Evolutionary conservation across 768 basidiomycete genomes (phyloP), one percentile per base, ranked within the genome.

Genomic region (Tulasnella sp.): DNA sequence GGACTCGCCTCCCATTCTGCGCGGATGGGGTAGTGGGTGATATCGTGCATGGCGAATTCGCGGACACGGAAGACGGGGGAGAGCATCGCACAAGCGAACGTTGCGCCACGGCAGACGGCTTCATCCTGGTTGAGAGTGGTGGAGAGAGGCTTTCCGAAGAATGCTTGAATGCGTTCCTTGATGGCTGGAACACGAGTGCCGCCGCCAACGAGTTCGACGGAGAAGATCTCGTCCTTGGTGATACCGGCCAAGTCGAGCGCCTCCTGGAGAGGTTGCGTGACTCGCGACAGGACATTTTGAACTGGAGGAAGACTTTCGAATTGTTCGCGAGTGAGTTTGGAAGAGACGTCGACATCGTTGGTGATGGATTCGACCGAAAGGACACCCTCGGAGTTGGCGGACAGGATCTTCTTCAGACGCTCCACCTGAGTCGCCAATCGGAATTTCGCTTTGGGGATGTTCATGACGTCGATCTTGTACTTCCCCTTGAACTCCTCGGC

Each of bases 61-160:
- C 96, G 93, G 44, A 99, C 97, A 80, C 95, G 93, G 93, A 99
- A 99, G 74, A 96, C 91, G 81, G 98, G 98, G 42, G 96, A 98
- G 81, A 98, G 92, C 88, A 95, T 95, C 39, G 98, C 97, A 83
- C 97, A 98, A 48, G 95, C 91, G 84, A 99, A 98, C 77, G 98
- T 98, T 73, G 96, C 93, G 57, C 97, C 98, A 69, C 97, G 94
- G 11, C 95, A 95, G 81, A 96, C 88, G 79, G 98, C 96, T 86
- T 99, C 98, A 81, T 99, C 98, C 86, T 96, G 95, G 88, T 99
- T 99, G 83, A 97, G 91, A 42, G 98, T 99, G 81, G 92, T 92
- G 23, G 90, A 93, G 81, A 99, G 91, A n/a, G 85, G 78, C 85
- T 95, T 95, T 75, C 92, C 93, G 86, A 98, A 96, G 80, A 90